These are phyloP conservation scores for Phytophthora sp. DNA, from an alignment of 352 stramenopile genomes.

Conservation along the genomic window DNA sequence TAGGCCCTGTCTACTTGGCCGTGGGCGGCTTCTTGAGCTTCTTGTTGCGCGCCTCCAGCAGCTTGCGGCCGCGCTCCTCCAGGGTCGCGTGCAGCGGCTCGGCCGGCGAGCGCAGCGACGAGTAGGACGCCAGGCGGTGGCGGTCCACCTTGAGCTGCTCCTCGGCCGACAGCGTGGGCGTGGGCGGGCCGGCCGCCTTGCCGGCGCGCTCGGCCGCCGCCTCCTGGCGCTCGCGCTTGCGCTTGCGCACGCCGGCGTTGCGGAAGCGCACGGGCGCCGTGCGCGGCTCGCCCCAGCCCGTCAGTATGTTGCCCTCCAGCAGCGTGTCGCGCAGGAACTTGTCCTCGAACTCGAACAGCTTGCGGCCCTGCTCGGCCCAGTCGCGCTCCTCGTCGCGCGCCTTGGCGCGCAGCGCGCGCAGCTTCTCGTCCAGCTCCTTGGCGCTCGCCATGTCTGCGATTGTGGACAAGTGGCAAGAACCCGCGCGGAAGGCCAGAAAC, in stretches of 20 bases:
- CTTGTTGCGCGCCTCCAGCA: conserved; percentile 26
- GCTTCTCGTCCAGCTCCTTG: conserved; percentile 65
- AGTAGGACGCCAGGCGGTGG: conserved; percentile 73
- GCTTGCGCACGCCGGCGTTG: conserved; percentile 68
- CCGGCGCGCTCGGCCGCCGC: conserved; percentile 19
- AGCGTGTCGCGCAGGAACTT: conserved; percentile 72
- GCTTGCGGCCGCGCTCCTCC: conserved; percentile 30
- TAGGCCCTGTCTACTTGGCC: conserved; percentile 26
- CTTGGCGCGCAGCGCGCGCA: conserved; percentile 51
- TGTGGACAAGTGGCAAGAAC: too few relatives aligned
- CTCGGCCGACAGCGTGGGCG: conserved; percentile 41
- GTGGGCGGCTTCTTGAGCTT: conserved; percentile 35
- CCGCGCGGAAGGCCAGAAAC: too few relatives aligned
- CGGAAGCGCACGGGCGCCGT: conserved; percentile 69
- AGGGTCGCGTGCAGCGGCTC: conserved; percentile 49
- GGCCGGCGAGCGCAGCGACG: conserved; percentile 69
- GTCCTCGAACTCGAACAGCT: conserved; percentile 81
- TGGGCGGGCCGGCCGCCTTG: neutral
- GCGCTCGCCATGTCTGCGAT: neutral
- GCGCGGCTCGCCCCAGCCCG: conserved; percentile 71
- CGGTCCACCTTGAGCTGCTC: conserved; percentile 69
- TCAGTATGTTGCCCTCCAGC: conserved; percentile 75
- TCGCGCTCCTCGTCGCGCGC: conserved; percentile 54
- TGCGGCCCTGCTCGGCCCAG: conserved; percentile 67
- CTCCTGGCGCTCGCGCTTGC: conserved; percentile 66